Evolutionary conservation across 2,329 filamentous ascomycete genomes (phyloP), one percentile per base, ranked within the genome.

Genomic region (Aspergillus candidus): DNA sequence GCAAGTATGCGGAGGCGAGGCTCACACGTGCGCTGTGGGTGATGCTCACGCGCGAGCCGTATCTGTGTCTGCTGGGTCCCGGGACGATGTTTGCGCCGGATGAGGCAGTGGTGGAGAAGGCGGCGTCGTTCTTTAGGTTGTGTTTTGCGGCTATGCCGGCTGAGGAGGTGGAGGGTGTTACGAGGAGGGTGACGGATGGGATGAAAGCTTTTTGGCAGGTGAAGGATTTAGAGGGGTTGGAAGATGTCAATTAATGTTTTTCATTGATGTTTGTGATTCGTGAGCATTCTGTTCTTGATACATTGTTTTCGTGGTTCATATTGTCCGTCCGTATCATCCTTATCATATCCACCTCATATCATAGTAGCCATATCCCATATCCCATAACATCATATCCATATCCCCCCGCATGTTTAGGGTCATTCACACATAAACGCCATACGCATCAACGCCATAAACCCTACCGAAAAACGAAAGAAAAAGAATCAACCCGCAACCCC

Each of bases 91-190:
- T 95, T 64, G 78, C 78, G 38, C 78, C 88, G 1, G 84, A 77
- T 0, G 68, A 76, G 0, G 71, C 81, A 52, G 77, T 90, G 32
- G 60, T 65, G 12, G 68, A 72, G 4, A 67, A 73, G 44, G 84
- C 80, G 3, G 90, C 84, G 80, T 77, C 77, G 53, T 91, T 83
- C 62, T 82, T 82, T 63, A 73, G 90, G 11, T 60, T 96, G 31
- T 94, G 88, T 67, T 96, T 95, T 68, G 88, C 88, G 1, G 88
- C 89, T 1, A 84, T 89, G 66, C 73, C 78, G n/a, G 83, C 84
- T 43, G 81, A 84, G 32, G 78, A 84, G 33, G 71, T 95, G 4
- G 76, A 75, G 17, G 66, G 67, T 4, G 79, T 82, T 50, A 81
- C 79, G 6, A 68, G 77, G 59, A 69, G 83, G 18, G 82, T 94